These are phyloP conservation scores for Chaetothyriales sp. DNA, from an alignment of 2,329 filamentous ascomycete species.

Conservation along the genomic window DNA sequence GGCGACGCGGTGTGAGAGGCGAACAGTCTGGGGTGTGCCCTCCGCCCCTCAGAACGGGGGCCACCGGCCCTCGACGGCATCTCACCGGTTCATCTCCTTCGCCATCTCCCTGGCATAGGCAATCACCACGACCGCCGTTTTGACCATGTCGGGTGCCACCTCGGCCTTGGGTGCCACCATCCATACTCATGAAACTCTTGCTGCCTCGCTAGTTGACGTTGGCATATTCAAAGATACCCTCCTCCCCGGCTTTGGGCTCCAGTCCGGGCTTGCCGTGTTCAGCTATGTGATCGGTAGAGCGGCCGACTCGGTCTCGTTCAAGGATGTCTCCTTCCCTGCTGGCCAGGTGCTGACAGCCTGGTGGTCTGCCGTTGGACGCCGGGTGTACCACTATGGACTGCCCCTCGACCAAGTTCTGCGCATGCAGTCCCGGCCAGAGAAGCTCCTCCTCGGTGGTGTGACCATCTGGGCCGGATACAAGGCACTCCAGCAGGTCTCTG, in stretches of 20 bases:
- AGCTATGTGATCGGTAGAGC: conserved; percentile 38
- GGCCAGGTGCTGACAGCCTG: conserved; percentile 43
- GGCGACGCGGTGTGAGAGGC: not conserved
- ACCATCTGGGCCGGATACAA: conserved; percentile 43
- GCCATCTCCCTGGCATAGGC: not conserved
- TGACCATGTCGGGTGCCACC: not conserved
- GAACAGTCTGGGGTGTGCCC: not conserved
- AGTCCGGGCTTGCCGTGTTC: conserved; percentile 37
- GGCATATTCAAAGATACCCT: conserved; percentile 40
- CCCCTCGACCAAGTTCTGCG: conserved; percentile 33
- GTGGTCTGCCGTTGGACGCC: conserved; percentile 44
- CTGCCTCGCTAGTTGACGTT: conserved; percentile 20
- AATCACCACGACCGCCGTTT: not conserved
- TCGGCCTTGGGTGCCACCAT: not conserved
- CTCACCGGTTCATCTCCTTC: not conserved
- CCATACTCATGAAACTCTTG: not conserved
- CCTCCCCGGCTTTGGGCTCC: conserved; percentile 39
- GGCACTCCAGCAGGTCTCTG: conserved; percentile 38
- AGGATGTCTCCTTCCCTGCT: conserved; percentile 45
- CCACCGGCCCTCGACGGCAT: not conserved
- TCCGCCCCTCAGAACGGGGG: not conserved
- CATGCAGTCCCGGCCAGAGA: conserved; percentile 39
- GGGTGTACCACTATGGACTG: conserved; percentile 32
- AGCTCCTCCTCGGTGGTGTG: conserved; percentile 40
- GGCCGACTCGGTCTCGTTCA: conserved; percentile 42